These are phyloP conservation scores for Akebia trifoliata DNA, from an alignment of 164 flowering plant species.

Conservation along the genomic window DNA sequence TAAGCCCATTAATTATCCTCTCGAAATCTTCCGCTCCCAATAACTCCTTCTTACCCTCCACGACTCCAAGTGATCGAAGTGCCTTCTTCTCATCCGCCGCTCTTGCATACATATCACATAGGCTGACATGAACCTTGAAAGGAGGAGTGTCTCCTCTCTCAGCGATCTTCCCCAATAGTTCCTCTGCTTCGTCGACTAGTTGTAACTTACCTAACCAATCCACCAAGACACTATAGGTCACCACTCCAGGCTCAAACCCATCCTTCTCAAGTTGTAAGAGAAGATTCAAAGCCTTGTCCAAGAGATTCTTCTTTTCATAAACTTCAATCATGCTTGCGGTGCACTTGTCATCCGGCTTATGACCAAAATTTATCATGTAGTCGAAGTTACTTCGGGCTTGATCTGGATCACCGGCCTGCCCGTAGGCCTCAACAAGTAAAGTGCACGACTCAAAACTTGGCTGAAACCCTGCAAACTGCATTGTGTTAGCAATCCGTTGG, in stretches of 20 bases:
- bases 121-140: constrained; percentile 60
- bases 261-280: constrained; percentile 69
- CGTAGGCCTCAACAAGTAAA: constrained; percentile 70
- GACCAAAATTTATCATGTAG: constrained; percentile 52
- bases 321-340: constrained; percentile 68
- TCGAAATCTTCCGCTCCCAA: constrained; percentile 53
- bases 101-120: constrained; percentile 73
- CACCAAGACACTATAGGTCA: constrained; percentile 67
- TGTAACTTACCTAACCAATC: constrained; percentile 77
- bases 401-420: constrained; percentile 47
- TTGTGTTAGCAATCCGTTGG: constrained; percentile 40
- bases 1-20: constrained; percentile 53
- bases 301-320: constrained; percentile 57
- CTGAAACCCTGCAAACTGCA: constrained; percentile 61
- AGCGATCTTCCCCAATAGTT: constrained; percentile 47
- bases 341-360: constrained; percentile 71
- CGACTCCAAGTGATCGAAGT: constrained; percentile 54
- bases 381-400: constrained; percentile 64
- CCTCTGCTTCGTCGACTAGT: constrained; percentile 80
- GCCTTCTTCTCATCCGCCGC: constrained; percentile 61
- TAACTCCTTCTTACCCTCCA: constrained; percentile 64
- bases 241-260: constrained; percentile 70
- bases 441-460: constrained; percentile 52
- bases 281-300: constrained; percentile 69
- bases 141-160: constrained; percentile 65